Conservation (phyloP, 345 rosid species). For the Ricinus communis region DNA sequence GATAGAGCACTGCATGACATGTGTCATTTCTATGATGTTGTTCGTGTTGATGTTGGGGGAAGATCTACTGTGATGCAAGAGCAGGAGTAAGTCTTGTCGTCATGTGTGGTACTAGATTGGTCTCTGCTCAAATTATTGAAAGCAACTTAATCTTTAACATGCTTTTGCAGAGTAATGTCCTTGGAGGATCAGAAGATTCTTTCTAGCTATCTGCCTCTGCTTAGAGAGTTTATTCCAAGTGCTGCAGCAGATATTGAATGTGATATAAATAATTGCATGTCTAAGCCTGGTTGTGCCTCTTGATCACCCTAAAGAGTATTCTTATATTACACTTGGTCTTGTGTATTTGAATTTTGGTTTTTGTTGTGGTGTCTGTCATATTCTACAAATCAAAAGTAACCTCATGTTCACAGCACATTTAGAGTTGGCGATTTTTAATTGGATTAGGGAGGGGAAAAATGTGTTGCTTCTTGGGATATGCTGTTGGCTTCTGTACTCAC, state of each 20-base stretch:
- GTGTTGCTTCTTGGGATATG: background rate
- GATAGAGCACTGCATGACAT: constrained; percentile 42
- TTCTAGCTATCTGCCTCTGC: constrained; percentile 68
- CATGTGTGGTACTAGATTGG: constrained; percentile 12
- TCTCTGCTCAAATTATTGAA: constrained; percentile 1
- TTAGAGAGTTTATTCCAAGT: constrained; percentile 68
- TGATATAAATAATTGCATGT: constrained; percentile 37
- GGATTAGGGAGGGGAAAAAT: background rate
- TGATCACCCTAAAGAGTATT: constrained; percentile 4
- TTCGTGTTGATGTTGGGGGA: constrained; percentile 64
- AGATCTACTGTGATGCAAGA: constrained; percentile 22
- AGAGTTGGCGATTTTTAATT: background rate
- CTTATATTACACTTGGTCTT: no score
- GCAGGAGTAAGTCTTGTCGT: constrained; percentile 51
- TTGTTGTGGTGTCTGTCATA: background rate
- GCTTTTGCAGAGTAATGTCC: constrained; percentile 46
- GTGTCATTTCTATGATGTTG: constrained; percentile 74
- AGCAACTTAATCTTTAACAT: constrained; percentile 11
- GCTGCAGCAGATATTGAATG: constrained; percentile 81
- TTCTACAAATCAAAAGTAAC: background rate
- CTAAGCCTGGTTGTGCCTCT: constrained; percentile 28
- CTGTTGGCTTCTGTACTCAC: background rate
- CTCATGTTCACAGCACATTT: background rate
- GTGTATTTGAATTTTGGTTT: background rate
- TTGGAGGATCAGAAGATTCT: constrained; percentile 69